Evolutionary conservation across 2,329 filamentous ascomycete genomes (phyloP), one percentile per base, ranked within the genome.

Genomic region (Colletotrichum viniferum): DNA sequence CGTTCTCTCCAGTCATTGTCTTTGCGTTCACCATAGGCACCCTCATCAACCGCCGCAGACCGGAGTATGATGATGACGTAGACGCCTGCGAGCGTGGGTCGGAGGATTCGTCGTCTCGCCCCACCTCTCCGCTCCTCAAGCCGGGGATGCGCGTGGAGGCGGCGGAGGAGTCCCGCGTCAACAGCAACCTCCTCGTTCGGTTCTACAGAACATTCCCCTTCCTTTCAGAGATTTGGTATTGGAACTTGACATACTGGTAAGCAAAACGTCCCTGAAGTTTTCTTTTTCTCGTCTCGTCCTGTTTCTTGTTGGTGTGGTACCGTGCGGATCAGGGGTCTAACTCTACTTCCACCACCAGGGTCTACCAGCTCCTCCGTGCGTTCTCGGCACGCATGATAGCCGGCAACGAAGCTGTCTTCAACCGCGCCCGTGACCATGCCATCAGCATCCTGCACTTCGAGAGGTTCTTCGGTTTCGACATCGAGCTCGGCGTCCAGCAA

Each of bases 331-430:
- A 32, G 4, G 14, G 36, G 28, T 26, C 56, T 64, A 55, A 73
- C 58, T 26, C 3, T 43, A 8, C 28, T 30, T 30, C 14, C 13
- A 14, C n/a, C 28, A 12, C 21, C 14, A 84, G 83, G 83, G 79
- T 85, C 60, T 88, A 88, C 65, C 87, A 88, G 78, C 82, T 85
- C 5, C 79, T 86, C 26, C 84, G 86, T 21, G 87, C 87, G 13
- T 67, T 85, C 28, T 86, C 86, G 3, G 87, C 86, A 14, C 79
- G 83, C 67, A 75, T 82, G 58, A 88, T 88, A 60, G 81, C 81
- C 52, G 81, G 82, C 62, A 82, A 87, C 74, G 78, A 85, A 14
- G 71, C 81, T 36, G 79, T 86, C 68, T 87, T 87, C 77, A 76
- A 80, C 24, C 79, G 76, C 3, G 86, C 87, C 5, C 80, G 82